phyloP scores from a whole-genome alignment of 768 basidiomycete species.

The Daedaleopsis sinensis region DNA sequence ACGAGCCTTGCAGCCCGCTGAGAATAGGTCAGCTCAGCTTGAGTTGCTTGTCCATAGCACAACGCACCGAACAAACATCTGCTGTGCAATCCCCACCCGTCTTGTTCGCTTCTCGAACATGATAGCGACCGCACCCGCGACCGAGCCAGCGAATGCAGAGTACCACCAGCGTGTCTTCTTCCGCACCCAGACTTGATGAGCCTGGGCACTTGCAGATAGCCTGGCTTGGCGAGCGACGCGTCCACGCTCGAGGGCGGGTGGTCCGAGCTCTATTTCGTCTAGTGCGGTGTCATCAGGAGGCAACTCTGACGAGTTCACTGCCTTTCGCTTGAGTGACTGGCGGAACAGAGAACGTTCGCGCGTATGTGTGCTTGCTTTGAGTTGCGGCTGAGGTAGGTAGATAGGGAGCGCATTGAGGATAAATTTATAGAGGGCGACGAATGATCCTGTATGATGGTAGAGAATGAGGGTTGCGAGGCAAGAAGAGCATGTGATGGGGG shows the following conservation, averaged over 20 bases:
- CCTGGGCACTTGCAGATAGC: constrained; percentile 63
- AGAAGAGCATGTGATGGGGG: constrained; percentile 3
- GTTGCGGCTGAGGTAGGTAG: constrained; percentile 50
- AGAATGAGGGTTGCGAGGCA: not conserved
- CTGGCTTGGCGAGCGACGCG: constrained; percentile 40
- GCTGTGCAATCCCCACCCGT: constrained; percentile 75
- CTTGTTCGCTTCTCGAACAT: constrained; percentile 74
- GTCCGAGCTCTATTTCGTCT: constrained; percentile 23
- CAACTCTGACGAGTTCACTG: constrained; percentile 1
- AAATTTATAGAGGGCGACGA: constrained; percentile 78
- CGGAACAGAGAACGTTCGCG: constrained; percentile 26
- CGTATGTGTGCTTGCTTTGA: constrained; percentile 26
- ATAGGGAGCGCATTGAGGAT: constrained; percentile 79
- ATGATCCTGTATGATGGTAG: constrained; percentile 56
- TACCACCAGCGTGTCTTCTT: constrained; percentile 80
- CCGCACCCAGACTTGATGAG: constrained; percentile 61
- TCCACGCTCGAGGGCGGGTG: not conserved
- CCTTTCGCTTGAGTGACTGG: not conserved
- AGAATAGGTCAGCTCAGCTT: not conserved
- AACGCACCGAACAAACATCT: constrained; percentile 83
- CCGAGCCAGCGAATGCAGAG: constrained; percentile 73
- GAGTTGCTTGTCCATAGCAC: not conserved
- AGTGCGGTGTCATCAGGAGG: constrained; percentile 23
- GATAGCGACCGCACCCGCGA: constrained; percentile 74
- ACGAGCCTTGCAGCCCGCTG: constrained; percentile 89